Base-by-base conservation (phyloP, 306 rosid species). In the Lupinus albus region DNA sequence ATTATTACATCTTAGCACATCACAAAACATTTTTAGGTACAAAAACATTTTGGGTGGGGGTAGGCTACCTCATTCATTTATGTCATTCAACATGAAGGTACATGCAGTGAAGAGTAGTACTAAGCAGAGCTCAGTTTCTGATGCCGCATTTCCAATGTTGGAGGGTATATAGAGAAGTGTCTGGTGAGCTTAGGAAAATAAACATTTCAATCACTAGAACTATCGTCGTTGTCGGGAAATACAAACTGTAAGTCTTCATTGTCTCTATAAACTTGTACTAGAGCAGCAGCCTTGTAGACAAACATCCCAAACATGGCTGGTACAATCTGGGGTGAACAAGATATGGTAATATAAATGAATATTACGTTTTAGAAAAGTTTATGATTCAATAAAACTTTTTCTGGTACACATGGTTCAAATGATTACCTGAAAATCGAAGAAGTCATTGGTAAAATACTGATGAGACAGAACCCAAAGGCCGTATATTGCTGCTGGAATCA, bases 231-330 rank as follows among this genome's bases (percentile, higher is more conserved):
- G 28, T 87, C 93, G 4, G 96, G 93, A 76, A 89, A 89, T 39
- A 80, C 75, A 35, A 92, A 30, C 45, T 12, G 72, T 54, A 92
- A 81, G 72, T 82, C 91, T 76, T 89, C 92, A 30, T 92, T 92
- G 71, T 92, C 98, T 78, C 98, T 83, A 65, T 92, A 89, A 38
- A 87, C 96, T 87, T 92, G 98, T 48, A 84, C 89, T 42, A 92
- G 89, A 21, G 59, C 87, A 46, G 95, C 98, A 62, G 91, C 98
- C 80, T 92, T 92, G 77, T 92, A 87, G 55, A 87, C 98, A 67
- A 92, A 86, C 96, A 92, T 74, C 74, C 98, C 98, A 59, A 89
- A 68, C 91, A 89, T 89, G 32, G 98, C 98, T 8, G 98, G 98
- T 66, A 87, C 92, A 73, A 92, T 76, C 98, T 92, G 78, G 11